A percentile compares a stretch with the other conserved stretches of the same genome.
Conservation (phyloP, 257 asterid genomes). For the Solanum chilense region DNA sequence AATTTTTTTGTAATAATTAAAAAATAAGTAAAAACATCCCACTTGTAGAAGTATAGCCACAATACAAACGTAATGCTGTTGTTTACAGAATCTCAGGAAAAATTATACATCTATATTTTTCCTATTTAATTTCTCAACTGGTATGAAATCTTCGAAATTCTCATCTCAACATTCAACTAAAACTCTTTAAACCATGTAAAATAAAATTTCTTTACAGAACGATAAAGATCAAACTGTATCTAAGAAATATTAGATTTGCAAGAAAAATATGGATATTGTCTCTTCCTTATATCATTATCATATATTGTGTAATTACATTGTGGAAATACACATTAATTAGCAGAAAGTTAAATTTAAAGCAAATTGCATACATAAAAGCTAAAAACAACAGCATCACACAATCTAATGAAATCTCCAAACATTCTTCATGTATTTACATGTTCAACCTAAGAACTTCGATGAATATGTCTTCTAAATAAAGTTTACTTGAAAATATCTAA, state of each 20-base stretch:
- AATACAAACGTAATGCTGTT: too few relatives aligned
- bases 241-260: background rate
- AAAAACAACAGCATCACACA: too few relatives aligned
- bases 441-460: too few relatives aligned
- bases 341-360: background rate
- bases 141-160: too few relatives aligned
- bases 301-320: background rate
- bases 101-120: too few relatives aligned
- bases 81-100: too few relatives aligned
- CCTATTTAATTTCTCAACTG: background rate
- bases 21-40: background rate
- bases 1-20: background rate
- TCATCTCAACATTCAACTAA: background rate
- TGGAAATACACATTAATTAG: background rate
- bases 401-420: slow-evolving; percentile 34
- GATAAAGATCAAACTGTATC: background rate
- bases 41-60: background rate
- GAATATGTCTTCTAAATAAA: background rate
- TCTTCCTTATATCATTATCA: background rate
- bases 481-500: too few relatives aligned
- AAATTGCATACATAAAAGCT: background rate
- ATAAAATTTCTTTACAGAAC: background rate
- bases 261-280: background rate
- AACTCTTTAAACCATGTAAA: background rate
- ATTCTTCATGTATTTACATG: background rate